Evolutionary conservation across 306 rosid species (phyloP).

Genomic region (Trichosanthes cucumerina): DNA sequence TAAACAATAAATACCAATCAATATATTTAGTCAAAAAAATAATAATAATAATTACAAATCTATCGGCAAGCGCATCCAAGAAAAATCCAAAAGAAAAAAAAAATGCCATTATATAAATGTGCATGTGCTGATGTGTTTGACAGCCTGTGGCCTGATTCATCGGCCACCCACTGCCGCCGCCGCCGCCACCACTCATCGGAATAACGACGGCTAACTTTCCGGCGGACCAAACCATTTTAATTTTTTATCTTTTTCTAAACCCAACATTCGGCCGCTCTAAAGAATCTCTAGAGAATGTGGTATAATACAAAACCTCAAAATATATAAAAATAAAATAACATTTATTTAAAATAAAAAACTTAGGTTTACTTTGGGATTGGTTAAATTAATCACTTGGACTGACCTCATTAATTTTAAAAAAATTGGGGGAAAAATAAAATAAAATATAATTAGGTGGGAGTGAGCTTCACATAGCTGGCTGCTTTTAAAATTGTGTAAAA

Average conservation of each 20-base stretch:
- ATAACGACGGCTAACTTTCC: not conserved
- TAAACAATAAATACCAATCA: not conserved
- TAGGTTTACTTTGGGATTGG: not conserved
- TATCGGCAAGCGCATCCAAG: not conserved
- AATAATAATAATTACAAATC: not conserved
- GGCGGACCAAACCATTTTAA: not conserved
- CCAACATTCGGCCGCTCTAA: not conserved
- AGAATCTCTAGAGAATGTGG: conserved; percentile 4
- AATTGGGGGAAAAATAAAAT: not conserved
- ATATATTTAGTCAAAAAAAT: not conserved
- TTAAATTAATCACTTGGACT: conserved; percentile 1
- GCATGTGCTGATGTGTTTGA: conserved; percentile 2
- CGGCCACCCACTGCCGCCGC: not conserved
- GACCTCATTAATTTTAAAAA: not conserved
- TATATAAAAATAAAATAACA: not conserved
- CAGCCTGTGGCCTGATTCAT: not conserved
- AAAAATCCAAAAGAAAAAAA: not conserved
- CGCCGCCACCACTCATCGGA: not conserved
- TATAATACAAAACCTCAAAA: not conserved
- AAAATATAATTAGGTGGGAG: not conserved
- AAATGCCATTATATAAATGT: not conserved
- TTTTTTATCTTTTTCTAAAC: not conserved
- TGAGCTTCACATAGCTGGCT: not conserved
- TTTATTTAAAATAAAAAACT: not conserved
- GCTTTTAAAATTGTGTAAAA: not conserved